These are phyloP conservation scores for Aphanomyces stellatus DNA, from an alignment of 352 stramenopile genomes.

Conservation along the genomic window DNA sequence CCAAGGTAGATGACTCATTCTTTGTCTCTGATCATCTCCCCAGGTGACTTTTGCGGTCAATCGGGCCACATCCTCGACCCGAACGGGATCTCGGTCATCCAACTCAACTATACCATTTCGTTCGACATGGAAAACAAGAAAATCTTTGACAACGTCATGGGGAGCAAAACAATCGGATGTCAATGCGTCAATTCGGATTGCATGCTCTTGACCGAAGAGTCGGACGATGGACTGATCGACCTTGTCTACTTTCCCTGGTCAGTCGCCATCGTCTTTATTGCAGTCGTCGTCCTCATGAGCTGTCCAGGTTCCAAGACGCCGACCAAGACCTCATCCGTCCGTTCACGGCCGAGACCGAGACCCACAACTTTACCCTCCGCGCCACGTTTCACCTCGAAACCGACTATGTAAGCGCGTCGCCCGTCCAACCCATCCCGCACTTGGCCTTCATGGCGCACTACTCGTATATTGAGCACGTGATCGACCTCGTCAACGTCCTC, in stretches of 20 bases:
- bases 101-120: slow-evolving; percentile 7
- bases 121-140: slow-evolving; percentile 8
- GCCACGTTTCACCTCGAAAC: background rate
- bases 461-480: slow-evolving; percentile 12
- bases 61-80: background rate
- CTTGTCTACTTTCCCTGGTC: slow-evolving; percentile 18
- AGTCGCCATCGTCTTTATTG: background rate
- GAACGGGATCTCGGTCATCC: background rate
- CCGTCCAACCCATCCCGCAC: slow-evolving; percentile 6
- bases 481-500: slow-evolving; percentile 11
- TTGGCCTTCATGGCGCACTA: slow-evolving; percentile 6
- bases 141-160: slow-evolving; percentile 13
- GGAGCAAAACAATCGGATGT: background rate
- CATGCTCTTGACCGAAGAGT: slow-evolving; percentile 1
- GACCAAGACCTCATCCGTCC: slow-evolving; percentile 6
- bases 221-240: background rate
- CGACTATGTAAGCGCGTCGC: background rate
- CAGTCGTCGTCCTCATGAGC: background rate
- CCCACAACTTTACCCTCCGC: slow-evolving; percentile 2
- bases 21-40: background rate
- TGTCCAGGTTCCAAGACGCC: slow-evolving; percentile 6
- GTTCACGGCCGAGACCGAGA: background rate
- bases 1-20: slow-evolving; percentile 5
- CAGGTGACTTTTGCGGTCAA: slow-evolving; percentile 5
- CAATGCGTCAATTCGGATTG: background rate